These are phyloP conservation scores for Protea cynaroides DNA, from an alignment of 164 flowering plant genomes.

Conservation along the genomic window DNA sequence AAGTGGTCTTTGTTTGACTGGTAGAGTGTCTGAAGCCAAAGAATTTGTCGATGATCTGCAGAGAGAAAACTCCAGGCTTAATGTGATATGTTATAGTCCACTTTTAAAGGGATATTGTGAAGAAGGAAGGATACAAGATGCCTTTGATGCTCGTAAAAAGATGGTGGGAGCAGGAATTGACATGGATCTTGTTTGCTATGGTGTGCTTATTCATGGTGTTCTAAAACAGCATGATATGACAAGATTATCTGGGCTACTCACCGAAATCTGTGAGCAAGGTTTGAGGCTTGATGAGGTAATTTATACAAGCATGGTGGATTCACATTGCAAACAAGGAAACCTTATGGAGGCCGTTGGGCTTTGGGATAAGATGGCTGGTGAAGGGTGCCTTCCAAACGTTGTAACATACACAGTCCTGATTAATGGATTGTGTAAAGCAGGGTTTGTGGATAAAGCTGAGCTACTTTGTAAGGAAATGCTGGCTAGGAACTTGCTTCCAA, in stretches of 20 bases:
- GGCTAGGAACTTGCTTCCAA: constrained; percentile 41
- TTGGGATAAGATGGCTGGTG: constrained; percentile 66
- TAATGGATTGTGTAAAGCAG: constrained; percentile 71
- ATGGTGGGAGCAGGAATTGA: constrained; percentile 59
- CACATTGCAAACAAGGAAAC: constrained; percentile 51
- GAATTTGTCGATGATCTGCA: constrained; percentile 66
- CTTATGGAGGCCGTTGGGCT: constrained; percentile 49
- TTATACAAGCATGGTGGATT: constrained; percentile 75
- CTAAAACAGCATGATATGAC: constrained; percentile 33
- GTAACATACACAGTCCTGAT: constrained; percentile 76
- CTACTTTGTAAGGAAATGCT: constrained; percentile 65
- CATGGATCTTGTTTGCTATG: constrained; percentile 74
- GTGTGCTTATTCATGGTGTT: constrained; percentile 60
- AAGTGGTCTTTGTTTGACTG: constrained; percentile 64
- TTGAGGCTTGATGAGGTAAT: constrained; percentile 65
- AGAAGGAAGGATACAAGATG: constrained; percentile 72
- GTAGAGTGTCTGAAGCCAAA: constrained; percentile 69
- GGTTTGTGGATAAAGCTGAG: constrained; percentile 58
- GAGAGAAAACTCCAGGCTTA: constrained; percentile 36
- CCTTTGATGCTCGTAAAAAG: constrained; percentile 42
- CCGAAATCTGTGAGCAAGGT: constrained; percentile 55
- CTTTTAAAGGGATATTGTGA: constrained; percentile 73
- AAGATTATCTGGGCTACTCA: constrained; percentile 31
- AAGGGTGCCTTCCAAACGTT: constrained; percentile 64
- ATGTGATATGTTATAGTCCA: constrained; percentile 69